Conservation (phyloP, 2,329 filamentous ascomycete genomes). For the Sclerotinia minor region DNA sequence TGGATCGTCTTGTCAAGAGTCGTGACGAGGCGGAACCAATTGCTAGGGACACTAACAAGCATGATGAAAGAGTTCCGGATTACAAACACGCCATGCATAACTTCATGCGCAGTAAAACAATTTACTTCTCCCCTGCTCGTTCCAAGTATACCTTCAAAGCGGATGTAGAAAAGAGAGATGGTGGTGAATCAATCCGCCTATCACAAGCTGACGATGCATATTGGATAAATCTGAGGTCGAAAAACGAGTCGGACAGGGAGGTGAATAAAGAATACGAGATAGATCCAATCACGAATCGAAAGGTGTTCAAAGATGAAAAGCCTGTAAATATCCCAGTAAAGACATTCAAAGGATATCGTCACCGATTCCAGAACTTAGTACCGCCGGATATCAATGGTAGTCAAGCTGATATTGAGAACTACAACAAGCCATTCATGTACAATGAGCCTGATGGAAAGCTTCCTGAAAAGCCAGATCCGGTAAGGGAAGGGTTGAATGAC, state of each 20-base stretch:
- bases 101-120: conserved; percentile 15
- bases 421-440: conserved; percentile 41
- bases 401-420: conserved; percentile 25
- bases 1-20: conserved; percentile 37
- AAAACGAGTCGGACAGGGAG: background rate
- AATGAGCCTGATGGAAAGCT: conserved; percentile 45
- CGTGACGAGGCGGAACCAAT: conserved; percentile 22
- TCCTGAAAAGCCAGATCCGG: conserved; percentile 35
- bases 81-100: conserved; percentile 13
- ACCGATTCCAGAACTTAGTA: conserved; percentile 41
- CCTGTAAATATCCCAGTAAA: conserved; percentile 34
- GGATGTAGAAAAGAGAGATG: conserved; percentile 15
- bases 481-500: conserved; percentile 37
- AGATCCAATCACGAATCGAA: conserved; percentile 61
- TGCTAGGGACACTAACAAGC: conserved; percentile 29
- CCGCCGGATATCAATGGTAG: conserved; percentile 30
- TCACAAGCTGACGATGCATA: conserved; percentile 14
- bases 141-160: conserved; percentile 14
- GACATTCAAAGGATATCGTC: conserved; percentile 43
- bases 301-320: conserved; percentile 40
- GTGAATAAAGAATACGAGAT: conserved; percentile 47
- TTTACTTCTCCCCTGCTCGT: conserved; percentile 1
- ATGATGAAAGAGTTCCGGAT: conserved; percentile 31
- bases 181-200: conserved; percentile 8
- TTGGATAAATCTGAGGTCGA: background rate